These are phyloP conservation scores for Agaricus sinodeliciosus DNA, from an alignment of 768 basidiomycete species.

Conservation along the genomic window DNA sequence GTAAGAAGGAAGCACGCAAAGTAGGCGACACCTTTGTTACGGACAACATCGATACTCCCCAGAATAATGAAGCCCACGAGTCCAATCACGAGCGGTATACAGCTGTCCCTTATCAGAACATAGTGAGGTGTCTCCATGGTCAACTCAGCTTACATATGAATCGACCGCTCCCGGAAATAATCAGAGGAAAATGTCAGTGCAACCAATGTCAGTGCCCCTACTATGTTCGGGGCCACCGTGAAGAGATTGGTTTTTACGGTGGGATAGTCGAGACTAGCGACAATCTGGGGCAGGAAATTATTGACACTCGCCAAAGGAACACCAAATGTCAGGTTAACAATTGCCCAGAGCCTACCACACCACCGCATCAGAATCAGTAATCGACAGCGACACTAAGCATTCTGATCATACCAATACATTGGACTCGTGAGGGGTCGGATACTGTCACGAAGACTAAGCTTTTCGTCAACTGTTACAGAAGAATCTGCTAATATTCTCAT, in stretches of 20 bases:
- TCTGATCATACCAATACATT: slow-evolving; percentile 31
- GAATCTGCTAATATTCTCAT: slow-evolving; percentile 40
- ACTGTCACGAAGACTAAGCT: slow-evolving; percentile 34
- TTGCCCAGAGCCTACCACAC: slow-evolving; percentile 32
- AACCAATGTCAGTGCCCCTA: slow-evolving; percentile 38
- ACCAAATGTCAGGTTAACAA: slow-evolving; percentile 38
- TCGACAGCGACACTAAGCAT: not conserved
- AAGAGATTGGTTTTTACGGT: slow-evolving; percentile 46
- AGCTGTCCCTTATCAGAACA: slow-evolving; percentile 20
- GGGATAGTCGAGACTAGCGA: slow-evolving; percentile 37
- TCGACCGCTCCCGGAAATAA: slow-evolving; percentile 43
- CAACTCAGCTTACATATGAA: slow-evolving; percentile 30
- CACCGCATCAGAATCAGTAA: not conserved
- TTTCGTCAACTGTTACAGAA: slow-evolving; percentile 35
- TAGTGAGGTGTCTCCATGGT: not conserved
- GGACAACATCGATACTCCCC: slow-evolving; percentile 35
- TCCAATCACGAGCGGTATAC: slow-evolving; percentile 32
- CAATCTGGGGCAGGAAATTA: slow-evolving; percentile 46
- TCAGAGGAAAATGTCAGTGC: slow-evolving; percentile 45
- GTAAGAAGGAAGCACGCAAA: slow-evolving; percentile 51
- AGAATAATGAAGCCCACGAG: slow-evolving; percentile 38
- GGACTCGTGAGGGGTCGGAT: slow-evolving; percentile 37
- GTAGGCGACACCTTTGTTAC: slow-evolving; percentile 38
- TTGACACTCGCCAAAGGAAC: slow-evolving; percentile 47
- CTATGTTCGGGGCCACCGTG: slow-evolving; percentile 48